Evolutionary conservation across 208 protist genomes (phyloP).

Genomic region (Leishmania tarentolae): DNA sequence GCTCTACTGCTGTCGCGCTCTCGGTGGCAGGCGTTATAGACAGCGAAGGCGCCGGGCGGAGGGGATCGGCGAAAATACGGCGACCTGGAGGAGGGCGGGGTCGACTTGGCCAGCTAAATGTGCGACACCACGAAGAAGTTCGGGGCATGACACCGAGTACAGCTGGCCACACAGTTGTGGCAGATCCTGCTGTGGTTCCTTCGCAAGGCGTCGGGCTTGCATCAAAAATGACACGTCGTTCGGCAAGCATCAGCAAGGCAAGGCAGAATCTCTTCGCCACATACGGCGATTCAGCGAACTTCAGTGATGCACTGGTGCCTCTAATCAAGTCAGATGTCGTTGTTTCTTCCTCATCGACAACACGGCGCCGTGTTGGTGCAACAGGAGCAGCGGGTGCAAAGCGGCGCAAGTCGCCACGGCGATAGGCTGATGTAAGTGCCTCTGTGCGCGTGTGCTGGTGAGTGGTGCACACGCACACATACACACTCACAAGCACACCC

Average conservation of each 20-base stretch:
- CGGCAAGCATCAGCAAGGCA: neutral
- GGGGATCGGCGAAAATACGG: neutral
- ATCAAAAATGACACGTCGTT: neutral
- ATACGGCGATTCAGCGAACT: neutral
- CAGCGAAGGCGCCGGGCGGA: neutral
- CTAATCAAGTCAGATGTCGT: neutral
- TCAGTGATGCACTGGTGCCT: neutral
- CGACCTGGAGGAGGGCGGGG: neutral
- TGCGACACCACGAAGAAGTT: neutral
- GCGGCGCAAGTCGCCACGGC: neutral
- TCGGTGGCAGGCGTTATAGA: neutral
- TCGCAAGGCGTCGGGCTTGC: neutral
- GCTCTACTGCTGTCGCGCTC: neutral
- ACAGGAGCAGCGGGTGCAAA: neutral
- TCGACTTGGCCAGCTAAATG: neutral
- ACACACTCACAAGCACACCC: no score
- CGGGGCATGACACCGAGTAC: neutral
- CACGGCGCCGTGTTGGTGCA: neutral
- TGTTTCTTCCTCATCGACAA: neutral
- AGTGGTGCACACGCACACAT: neutral
- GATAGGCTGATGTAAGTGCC: neutral
- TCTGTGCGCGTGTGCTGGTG: neutral
- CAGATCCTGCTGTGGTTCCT: neutral
- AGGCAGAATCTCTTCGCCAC: neutral
- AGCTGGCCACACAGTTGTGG: neutral